phyloP scores from a whole-genome alignment of 805 yeast species.

The Saccharomycopsis oosterbeekiorum region DNA sequence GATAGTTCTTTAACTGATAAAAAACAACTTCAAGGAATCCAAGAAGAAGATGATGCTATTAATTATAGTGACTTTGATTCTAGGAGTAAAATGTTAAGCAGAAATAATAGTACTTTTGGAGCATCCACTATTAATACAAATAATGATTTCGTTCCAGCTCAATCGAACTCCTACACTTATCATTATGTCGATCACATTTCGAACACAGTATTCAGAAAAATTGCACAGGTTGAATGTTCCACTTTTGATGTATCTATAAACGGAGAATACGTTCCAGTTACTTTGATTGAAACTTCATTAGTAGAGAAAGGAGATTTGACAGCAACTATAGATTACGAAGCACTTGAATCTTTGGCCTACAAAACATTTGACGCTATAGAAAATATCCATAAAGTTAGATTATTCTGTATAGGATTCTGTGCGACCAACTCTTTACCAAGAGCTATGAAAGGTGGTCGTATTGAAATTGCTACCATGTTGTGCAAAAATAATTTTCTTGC shows the following conservation, averaged over 20 bases:
- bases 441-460: constrained; percentile 72
- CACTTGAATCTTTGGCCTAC: constrained; percentile 40
- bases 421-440: constrained; percentile 78
- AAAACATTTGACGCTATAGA: constrained; percentile 37
- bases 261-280: constrained; percentile 74
- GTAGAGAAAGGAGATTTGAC: constrained; percentile 24
- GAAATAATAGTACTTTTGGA: background rate
- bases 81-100: background rate
- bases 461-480: constrained; percentile 86
- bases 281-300: constrained; percentile 66
- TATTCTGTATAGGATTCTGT: constrained; percentile 73
- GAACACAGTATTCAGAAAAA: constrained; percentile 71
- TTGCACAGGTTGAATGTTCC: constrained; percentile 81
- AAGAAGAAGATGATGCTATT: constrained; percentile 20
- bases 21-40: constrained; percentile 11
- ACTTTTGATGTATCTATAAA: constrained; percentile 78
- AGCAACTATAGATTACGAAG: constrained; percentile 28
- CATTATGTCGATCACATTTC: constrained; percentile 84
- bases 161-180: constrained; percentile 33
- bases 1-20: constrained; percentile 25
- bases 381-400: constrained; percentile 60
- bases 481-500: constrained; percentile 67
- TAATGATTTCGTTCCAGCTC: background rate
- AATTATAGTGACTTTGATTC: background rate
- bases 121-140: background rate